Base-by-base conservation (phyloP, 176 grass and related monocot genomes). In the Oryza australiensis region DNA sequence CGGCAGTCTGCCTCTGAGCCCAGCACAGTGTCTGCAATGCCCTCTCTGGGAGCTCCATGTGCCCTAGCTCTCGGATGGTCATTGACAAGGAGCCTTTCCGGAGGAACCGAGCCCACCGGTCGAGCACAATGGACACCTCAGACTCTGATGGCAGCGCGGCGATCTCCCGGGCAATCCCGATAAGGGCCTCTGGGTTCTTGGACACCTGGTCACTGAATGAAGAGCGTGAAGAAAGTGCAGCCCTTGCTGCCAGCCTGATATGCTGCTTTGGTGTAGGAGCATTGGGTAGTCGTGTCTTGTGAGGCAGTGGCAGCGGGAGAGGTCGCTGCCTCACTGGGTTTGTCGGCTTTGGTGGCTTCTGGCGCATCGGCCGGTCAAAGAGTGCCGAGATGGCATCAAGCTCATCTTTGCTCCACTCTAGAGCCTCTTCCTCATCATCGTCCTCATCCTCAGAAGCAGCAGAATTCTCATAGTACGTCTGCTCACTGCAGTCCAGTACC, bases 41-140 rank as follows among this genome's bases (percentile, higher is more conserved):
- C 23, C 86, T 82, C 15, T 93, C 82, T 0, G 95, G 88, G 28
- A 86, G 82, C 23, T 90, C 92, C 95, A 98, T 91, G 65, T 95
- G 88, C 43, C 95, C 92, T 18, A 95, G 84, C 88, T 98, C 92
- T 51, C 92, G 86, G 57, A 98, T 88, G 35, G 92, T 95, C 82
- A 95, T 82, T 1, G 95, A 95, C 33, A 98, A 15, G 53, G 95
- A 98, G 0, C 95, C 92, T 43, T 98, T 98, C 66, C 88, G 82
- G 33, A 98, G 82, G 81, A 98, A 95, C 35, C 72, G 68, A 11
- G 73, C 57, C 90, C 92, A 93, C 7, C 48, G 49, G 62, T 95
- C 82, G 2, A 98, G 92, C 80, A 95, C 90, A 42, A 11, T 28
- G 66, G 82, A 86, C 72, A 84, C 92, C 5, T 91, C 87, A 0